Percentiles rank a stretch among this genome's conserved stretches.
Evolutionary conservation across 331 rosid species (phyloP).

Genomic region (Pyracantha coccinea): DNA sequence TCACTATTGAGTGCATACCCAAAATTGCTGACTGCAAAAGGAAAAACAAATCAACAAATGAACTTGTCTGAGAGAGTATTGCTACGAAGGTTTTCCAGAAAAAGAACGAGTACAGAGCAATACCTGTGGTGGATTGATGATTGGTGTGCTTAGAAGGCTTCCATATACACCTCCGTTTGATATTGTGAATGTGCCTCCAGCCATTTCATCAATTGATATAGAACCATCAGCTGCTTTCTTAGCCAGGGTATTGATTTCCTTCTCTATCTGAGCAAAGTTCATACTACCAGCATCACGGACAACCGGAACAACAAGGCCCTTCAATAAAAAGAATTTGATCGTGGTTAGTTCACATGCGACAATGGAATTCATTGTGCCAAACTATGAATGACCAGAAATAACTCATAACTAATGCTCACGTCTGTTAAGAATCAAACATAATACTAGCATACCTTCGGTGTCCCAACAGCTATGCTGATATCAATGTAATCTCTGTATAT

Average conservation of each 20-base stretch:
- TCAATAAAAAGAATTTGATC: neutral
- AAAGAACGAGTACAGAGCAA: neutral
- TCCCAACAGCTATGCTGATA: slow-evolving; percentile 57
- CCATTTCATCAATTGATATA: slow-evolving; percentile 59
- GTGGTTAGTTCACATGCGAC: neutral
- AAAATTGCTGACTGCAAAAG: slow-evolving; percentile 43
- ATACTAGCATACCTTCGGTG: slow-evolving; percentile 38
- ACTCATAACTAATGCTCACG: neutral
- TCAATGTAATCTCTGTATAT: slow-evolving; percentile 54
- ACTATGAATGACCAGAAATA: neutral
- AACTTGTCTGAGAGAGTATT: neutral
- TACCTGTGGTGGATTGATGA: slow-evolving; percentile 62
- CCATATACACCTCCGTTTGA: slow-evolving; percentile 63
- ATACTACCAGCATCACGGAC: slow-evolving; percentile 34
- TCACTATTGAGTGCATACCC: slow-evolving; percentile 57
- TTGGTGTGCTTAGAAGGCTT: slow-evolving; percentile 53
- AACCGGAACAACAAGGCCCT: slow-evolving; percentile 63
- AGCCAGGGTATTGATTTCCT: slow-evolving; percentile 42
- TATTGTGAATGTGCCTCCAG: slow-evolving; percentile 55
- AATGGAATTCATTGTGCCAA: neutral
- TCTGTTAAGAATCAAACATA: neutral
- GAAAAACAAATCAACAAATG: neutral
- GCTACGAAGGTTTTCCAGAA: neutral
- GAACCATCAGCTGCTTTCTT: slow-evolving; percentile 51
- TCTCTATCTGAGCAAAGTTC: slow-evolving; percentile 51